Evolutionary conservation across 495 filamentous ascomycete genomes (phyloP).

Genomic region (Talaromyces liani): DNA sequence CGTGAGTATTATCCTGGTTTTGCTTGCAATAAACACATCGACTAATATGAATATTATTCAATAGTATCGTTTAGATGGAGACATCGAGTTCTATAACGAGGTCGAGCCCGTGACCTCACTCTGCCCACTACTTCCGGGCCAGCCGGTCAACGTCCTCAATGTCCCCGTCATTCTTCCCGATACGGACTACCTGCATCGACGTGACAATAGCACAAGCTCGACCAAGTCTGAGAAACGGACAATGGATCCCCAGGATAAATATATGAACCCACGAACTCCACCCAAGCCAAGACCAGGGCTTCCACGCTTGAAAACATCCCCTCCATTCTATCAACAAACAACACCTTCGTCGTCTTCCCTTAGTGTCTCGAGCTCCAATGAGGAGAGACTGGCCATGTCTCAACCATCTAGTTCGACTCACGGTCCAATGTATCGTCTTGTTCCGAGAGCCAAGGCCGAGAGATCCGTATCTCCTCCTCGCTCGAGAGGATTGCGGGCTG

Average conservation of each 20-base stretch:
- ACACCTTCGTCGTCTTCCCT: conserved; percentile 19
- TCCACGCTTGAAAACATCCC: conserved; percentile 48
- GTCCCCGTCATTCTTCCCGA: conserved; percentile 63
- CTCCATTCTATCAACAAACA: conserved; percentile 35
- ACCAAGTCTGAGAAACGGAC: conserved; percentile 51
- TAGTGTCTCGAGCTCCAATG: conserved; percentile 16
- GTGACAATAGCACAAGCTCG: conserved; percentile 29
- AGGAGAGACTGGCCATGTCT: conserved; percentile 23
- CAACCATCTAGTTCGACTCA: conserved; percentile 29
- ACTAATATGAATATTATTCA: conserved; percentile 3
- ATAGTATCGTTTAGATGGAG: conserved; percentile 73
- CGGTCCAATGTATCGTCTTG: conserved; percentile 10
- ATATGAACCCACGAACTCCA: conserved; percentile 57
- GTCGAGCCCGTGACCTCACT: conserved; percentile 60
- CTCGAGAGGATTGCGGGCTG: conserved; percentile 27
- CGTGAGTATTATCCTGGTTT: conserved; percentile 40
- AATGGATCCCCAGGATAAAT: conserved; percentile 73
- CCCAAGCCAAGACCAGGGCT: conserved; percentile 37
- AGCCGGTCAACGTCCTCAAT: conserved; percentile 72
- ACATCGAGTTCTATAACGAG: conserved; percentile 65
- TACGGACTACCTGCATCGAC: conserved; percentile 27
- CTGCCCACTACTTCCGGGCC: conserved; percentile 84
- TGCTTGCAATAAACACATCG: background rate
- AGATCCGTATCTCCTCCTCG: conserved; percentile 37
- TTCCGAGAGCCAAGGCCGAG: conserved; percentile 19